phyloP scores from a whole-genome alignment of 2,329 filamentous ascomycete species.

The Fusarium pseudograminearum region DNA sequence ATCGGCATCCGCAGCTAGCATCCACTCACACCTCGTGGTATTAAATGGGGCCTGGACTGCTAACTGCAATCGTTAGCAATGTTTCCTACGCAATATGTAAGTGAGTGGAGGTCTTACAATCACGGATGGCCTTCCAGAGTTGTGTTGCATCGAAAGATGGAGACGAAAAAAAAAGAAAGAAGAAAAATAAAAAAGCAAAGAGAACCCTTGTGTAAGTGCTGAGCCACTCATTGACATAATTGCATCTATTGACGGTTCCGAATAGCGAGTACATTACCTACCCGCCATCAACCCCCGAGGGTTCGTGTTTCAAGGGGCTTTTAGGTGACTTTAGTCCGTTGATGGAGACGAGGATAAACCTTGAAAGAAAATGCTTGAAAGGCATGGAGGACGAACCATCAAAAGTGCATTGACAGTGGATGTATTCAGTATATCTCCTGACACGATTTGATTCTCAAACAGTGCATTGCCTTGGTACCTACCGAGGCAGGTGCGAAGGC shows the following conservation, averaged over 20 bases:
- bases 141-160: slow-evolving; percentile 21
- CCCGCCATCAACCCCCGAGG: not conserved
- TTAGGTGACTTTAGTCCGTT: slow-evolving; percentile 12
- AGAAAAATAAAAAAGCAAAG: not conserved
- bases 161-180: not conserved
- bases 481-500: not conserved
- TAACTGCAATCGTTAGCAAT: slow-evolving; percentile 20
- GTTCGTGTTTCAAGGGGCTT: slow-evolving; percentile 38
- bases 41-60: slow-evolving; percentile 10
- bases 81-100: slow-evolving; percentile 13
- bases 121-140: slow-evolving; percentile 16
- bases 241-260: not conserved
- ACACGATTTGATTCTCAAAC: not conserved
- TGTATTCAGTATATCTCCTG: not conserved
- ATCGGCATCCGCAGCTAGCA: slow-evolving; percentile 15
- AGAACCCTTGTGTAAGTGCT: not conserved
- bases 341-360: slow-evolving; percentile 14
- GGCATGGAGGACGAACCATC: not conserved
- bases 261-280: not conserved
- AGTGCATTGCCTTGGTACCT: not conserved
- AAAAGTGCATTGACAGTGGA: not conserved
- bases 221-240: not conserved
- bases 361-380: slow-evolving; percentile 4
- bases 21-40: slow-evolving; percentile 31
- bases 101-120: not conserved